Evolutionary conservation across 331 rosid species (phyloP).

Genomic region (Cydonia oblonga): DNA sequence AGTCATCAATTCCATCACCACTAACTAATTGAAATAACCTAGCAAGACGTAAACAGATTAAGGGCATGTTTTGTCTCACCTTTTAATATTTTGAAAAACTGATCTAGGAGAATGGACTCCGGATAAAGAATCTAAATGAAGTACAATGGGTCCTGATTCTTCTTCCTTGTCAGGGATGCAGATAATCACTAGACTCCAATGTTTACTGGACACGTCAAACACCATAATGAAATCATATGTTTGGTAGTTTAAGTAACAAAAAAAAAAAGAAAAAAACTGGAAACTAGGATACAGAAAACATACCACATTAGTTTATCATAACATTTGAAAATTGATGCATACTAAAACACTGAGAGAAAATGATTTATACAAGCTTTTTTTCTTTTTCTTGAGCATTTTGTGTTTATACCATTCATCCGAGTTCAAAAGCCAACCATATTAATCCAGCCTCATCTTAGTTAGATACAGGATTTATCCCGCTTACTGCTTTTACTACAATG

Average conservation of each 20-base stretch:
- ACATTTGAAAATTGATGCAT: background rate
- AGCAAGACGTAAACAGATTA: background rate
- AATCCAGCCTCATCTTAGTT: background rate
- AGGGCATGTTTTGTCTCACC: slow-evolving; percentile 38
- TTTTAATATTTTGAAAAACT: slow-evolving; percentile 58
- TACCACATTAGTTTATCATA: background rate
- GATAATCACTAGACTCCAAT: slow-evolving; percentile 92
- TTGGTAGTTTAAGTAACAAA: background rate
- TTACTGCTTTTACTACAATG: background rate
- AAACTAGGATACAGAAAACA: background rate
- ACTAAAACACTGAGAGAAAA: background rate
- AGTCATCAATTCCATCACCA: background rate
- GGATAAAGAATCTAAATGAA: slow-evolving; percentile 78
- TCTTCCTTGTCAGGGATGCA: slow-evolving; percentile 84
- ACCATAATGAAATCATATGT: slow-evolving; percentile 12
- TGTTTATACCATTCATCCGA: background rate
- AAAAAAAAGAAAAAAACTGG: background rate
- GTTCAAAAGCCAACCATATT: background rate
- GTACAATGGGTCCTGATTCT: slow-evolving; percentile 75
- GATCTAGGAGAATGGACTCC: slow-evolving; percentile 72
- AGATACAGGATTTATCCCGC: background rate
- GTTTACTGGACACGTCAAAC: slow-evolving; percentile 43
- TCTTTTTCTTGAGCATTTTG: background rate
- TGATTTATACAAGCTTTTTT: background rate
- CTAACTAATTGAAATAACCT: background rate